phyloP scores from a whole-genome alignment of 805 yeast genomes.

The Suhomyces faveliae region DNA sequence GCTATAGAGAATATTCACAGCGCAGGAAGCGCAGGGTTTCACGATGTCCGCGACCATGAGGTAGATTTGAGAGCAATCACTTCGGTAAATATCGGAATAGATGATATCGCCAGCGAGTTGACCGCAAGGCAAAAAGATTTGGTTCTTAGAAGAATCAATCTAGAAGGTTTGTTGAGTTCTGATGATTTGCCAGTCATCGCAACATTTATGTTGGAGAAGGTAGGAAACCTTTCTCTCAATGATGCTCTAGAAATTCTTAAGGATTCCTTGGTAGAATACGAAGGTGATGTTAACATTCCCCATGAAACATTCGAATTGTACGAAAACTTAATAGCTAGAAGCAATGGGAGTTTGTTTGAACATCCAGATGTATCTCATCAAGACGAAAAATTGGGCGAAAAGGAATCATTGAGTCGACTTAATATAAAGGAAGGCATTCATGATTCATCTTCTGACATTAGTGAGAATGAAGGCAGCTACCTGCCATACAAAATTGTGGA shows the following conservation, averaged over 20 bases:
- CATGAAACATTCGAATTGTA: constrained; percentile 23
- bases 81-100: constrained; percentile 23
- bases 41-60: constrained; percentile 11
- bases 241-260: constrained; percentile 29
- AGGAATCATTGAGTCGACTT: neutral
- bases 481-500: constrained; percentile 6
- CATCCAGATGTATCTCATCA: constrained; percentile 9
- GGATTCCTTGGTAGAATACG: constrained; percentile 27
- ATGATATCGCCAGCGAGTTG: constrained; percentile 23
- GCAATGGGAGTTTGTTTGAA: neutral
- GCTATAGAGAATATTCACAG: neutral
- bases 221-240: constrained; percentile 18
- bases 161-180: constrained; percentile 23
- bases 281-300: constrained; percentile 34
- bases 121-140: constrained; percentile 26
- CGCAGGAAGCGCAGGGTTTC: neutral
- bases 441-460: neutral
- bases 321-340: constrained; percentile 16
- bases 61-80: constrained; percentile 18
- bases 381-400: neutral
- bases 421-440: neutral
- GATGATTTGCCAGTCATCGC: constrained; percentile 33
- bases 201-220: constrained; percentile 27
- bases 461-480: neutral
- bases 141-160: constrained; percentile 27